Evolutionary conservation across 2,329 filamentous ascomycete genomes (phyloP), one percentile per base, ranked within the genome.

Genomic region (Rosellinia necatrix): DNA sequence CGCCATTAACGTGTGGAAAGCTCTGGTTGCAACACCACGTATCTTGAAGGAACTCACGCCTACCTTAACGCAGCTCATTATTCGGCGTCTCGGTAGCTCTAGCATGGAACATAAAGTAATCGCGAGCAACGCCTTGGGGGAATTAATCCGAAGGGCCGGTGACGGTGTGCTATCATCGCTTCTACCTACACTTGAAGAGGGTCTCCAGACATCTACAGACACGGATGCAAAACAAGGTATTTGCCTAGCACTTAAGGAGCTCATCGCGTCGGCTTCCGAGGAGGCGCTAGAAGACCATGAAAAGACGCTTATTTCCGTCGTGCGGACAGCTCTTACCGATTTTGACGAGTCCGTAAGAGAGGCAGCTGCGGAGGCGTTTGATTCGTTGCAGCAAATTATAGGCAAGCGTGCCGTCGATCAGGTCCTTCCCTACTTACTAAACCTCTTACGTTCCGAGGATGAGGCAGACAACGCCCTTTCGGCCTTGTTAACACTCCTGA

Each of bases 61-160:
- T 40, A 97, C 92, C 1, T 87, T 99, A 58, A 96, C 92, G 5
- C 92, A 97, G 72, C 86, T 99, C 61, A 89, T 99, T 66, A 97
- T 99, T 71, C 87, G 91, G 57, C 90, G 94, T 44, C 83, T 99
- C 65, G 94, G 92, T 60, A 97, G 92, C 72, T 89, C 92, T 41
- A 97, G 97, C 70, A 92, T 96, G 88, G 94, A 99, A 73, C 94
- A 99, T 74, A 97, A 97, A 79, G 89, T 96, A 66, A 99, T 99
- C 79, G 94, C 96, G 64, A 93, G 93, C 72, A 97, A 97, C 72
- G 92, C 94, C 44, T 82, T 99, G 53, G 94, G 94, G 69, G 94
- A 99, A 72, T 85, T 99, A 64, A 97, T 99, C 69, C 88, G 94
- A 68, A 97, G 96, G 75, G 93, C 94, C 68, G 94, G 96, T 59